Evolutionary conservation across 169 alveolate genomes (phyloP), one percentile per base, ranked within the genome.

Genomic region (Miamiensis avidus): DNA sequence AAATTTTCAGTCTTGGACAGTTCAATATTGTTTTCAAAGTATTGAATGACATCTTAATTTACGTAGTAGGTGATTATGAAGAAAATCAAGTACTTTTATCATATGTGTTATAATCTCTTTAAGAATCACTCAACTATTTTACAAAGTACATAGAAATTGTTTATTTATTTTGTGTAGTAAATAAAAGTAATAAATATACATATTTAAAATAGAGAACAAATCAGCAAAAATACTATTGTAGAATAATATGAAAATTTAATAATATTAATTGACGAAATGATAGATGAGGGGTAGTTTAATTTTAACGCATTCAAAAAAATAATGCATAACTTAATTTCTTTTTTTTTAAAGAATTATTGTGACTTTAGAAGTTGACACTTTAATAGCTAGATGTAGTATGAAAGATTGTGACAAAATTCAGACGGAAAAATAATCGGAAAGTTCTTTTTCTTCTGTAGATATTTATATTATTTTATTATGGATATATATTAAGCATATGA

Each of bases 351-450:
- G 84, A 0, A 64, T 79, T 27, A 65, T 79, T 32, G 84, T 79
- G 0, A 79, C 34, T 79, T 34, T 79, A 34, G 84, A 79, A 64
- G 76, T 74, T 4, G 76, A 32, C 29, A 32, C 31, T 64, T 34
- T 79, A n/a, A 79, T 79, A n/a, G 65, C 84, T 29, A 79, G 84
- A 65, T 79, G 27, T 30, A 79, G 15, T 49, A 79, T 79, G 84
- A 27, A 34, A 1, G 75, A 79, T 20, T 79, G 84, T 29, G 84
- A 79, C 64, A 74, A 79, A 34, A 33, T 29, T 1, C 29, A 28
- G 29, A 1, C 0, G 0, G 64, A 49, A 49, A 4, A 4, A 11
- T 49, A 49, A 20, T 49, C 4, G 20, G 4, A 49, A 49, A 49
- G 69, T 49, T 49, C 4, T 11, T 49, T 20, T 49, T 49, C 69